A percentile compares a stretch with the other conserved stretches of the same genome.
Evolutionary conservation across 2,329 filamentous ascomycete species (phyloP).

Genomic region (Pestalotiopsis sp.): DNA sequence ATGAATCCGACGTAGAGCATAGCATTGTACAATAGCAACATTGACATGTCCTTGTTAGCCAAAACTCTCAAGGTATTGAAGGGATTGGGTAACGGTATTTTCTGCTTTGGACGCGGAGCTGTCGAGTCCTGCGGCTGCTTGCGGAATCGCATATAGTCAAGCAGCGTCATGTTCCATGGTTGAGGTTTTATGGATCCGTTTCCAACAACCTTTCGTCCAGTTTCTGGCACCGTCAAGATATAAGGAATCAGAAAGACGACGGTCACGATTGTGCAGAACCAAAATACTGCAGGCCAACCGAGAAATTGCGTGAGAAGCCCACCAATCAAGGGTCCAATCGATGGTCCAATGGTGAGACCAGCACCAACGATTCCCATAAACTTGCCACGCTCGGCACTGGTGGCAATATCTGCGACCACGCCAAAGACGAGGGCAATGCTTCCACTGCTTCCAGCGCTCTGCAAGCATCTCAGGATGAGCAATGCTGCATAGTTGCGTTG

Average conservation of each 20-base stretch:
- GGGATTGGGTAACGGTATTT: slow-evolving; percentile 57
- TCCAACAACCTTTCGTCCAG: slow-evolving; percentile 59
- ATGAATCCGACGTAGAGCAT: slow-evolving; percentile 59
- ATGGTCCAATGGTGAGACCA: slow-evolving; percentile 56
- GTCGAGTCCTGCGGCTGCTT: slow-evolving; percentile 33
- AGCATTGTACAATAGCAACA: slow-evolving; percentile 53
- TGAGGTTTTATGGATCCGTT: slow-evolving; percentile 62
- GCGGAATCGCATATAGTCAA: slow-evolving; percentile 47
- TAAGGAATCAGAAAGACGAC: slow-evolving; percentile 53
- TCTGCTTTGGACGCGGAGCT: slow-evolving; percentile 34
- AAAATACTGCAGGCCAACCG: slow-evolving; percentile 69
- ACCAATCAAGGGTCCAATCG: slow-evolving; percentile 61
- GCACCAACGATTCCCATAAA: slow-evolving; percentile 70
- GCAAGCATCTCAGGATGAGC: slow-evolving; percentile 60
- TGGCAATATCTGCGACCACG: slow-evolving; percentile 71
- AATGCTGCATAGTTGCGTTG: slow-evolving; percentile 59
- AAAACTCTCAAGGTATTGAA: slow-evolving; percentile 54
- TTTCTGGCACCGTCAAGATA: slow-evolving; percentile 58
- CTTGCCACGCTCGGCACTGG: slow-evolving; percentile 67
- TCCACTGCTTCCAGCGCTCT: slow-evolving; percentile 65
- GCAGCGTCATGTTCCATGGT: slow-evolving; percentile 56
- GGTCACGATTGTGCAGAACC: slow-evolving; percentile 63
- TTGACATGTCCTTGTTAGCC: slow-evolving; percentile 57
- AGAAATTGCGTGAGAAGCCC: slow-evolving; percentile 63
- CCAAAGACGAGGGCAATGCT: slow-evolving; percentile 72